These are phyloP conservation scores for Chaetomium tenue DNA, from an alignment of 495 filamentous ascomycete species.

Conservation along the genomic window DNA sequence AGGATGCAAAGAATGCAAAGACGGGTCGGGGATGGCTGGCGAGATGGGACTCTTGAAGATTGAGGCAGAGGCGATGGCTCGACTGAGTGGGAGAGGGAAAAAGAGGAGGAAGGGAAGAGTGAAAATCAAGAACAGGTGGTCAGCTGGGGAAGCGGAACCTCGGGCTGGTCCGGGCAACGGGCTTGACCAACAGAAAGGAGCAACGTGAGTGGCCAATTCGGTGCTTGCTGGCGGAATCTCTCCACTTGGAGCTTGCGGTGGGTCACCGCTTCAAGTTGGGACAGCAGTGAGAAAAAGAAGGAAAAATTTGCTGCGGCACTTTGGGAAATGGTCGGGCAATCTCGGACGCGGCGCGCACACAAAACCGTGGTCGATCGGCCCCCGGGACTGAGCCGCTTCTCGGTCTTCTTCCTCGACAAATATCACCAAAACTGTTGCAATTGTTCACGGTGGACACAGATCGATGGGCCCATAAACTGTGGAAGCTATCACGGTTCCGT, in stretches of 20 bases:
- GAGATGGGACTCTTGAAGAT: conserved; percentile 33
- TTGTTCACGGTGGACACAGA: conserved; percentile 15
- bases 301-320: conserved; percentile 34
- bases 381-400: conserved; percentile 7
- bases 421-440: background rate
- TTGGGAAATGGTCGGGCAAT: conserved; percentile 32
- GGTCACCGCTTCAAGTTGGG: conserved; percentile 28
- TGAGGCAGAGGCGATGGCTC: conserved; percentile 34
- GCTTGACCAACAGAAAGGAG: conserved; percentile 27
- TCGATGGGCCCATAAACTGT: conserved; percentile 10
- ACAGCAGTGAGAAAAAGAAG: conserved; percentile 18
- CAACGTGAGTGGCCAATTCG: conserved; percentile 39
- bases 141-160: conserved; percentile 36
- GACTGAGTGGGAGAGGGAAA: conserved; percentile 44
- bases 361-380: conserved; percentile 20
- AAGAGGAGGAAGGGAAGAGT: conserved; percentile 39
- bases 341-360: conserved; percentile 24
- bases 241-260: conserved; percentile 35
- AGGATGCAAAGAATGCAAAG: conserved; percentile 41
- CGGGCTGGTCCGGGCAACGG: conserved; percentile 43
- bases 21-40: conserved; percentile 34
- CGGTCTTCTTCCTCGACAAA: background rate
- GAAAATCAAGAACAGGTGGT: conserved; percentile 37
- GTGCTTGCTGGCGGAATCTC: conserved; percentile 24
- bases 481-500: conserved; percentile 17